Evolutionary conservation across 2,329 filamentous ascomycete genomes (phyloP), one percentile per base, ranked within the genome.

Genomic region (Tolypocladium paradoxum): DNA sequence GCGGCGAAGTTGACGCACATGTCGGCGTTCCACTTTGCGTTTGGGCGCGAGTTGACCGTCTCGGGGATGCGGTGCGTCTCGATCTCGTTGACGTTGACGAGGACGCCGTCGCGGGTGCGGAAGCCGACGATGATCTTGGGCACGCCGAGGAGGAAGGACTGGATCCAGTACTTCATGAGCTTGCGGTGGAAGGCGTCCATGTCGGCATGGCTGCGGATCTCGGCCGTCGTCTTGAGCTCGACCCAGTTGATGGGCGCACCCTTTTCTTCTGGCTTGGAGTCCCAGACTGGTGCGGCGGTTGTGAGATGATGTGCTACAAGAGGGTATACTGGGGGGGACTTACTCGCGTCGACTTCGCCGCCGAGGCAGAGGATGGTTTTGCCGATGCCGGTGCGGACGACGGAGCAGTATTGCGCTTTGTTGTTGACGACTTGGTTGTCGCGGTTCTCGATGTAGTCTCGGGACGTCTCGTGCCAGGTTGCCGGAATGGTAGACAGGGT

Each of bases 111-210:
- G 20, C 69, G 81, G 35, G 81, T 84, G 48, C 93, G 84, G 67
- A 93, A 96, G 1, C 93, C 93, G 33, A 99, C 87, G 47, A 96
- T 83, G 58, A 99, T 89, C 60, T 85, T 93, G 0, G 90, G 90
- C 1, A 97, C 91, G 40, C 92, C 92, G 2, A 99, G 83, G 2
- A 99, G 76, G 65, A 96, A 99, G 0, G 88, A 95, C 68, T 97
- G 93, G 16, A 92, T 89, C 93, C 93, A 99, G 71, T 92, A 96
- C 64, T 95, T 95, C 70, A 95, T 81, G 52, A 97, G 78, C 67
- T 97, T 97, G 49, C 88, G 82, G 69, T 96, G 88, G 65, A 92
- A 96, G 57, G 83, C 86, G 22, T 85, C 70, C 64, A 83, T 76
- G 62, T 93, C 88, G 48, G 82, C 78, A 2, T 84, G 77, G 55